Evolutionary conservation across 768 basidiomycete species (phyloP).

Genomic region (Naganishia antarctica): DNA sequence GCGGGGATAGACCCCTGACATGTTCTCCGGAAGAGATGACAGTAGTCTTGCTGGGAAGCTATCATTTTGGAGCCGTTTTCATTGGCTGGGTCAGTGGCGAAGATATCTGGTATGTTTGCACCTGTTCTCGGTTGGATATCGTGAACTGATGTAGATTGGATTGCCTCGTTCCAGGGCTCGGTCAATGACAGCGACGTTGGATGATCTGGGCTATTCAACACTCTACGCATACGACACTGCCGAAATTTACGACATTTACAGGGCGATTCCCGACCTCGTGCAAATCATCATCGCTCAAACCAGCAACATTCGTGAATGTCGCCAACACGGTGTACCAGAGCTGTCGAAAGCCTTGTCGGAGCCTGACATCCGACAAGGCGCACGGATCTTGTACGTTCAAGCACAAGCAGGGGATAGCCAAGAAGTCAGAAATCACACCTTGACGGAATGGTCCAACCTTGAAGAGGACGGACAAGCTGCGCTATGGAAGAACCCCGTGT

Average conservation of each 20-base stretch:
- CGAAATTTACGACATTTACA: slow-evolving; percentile 35
- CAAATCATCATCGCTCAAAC: slow-evolving; percentile 31
- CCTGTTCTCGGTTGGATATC: not conserved
- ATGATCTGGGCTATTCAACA: slow-evolving; percentile 33
- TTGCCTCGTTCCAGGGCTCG: slow-evolving; percentile 18
- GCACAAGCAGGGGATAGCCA: not conserved
- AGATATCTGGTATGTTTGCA: slow-evolving; percentile 18
- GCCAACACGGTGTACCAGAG: slow-evolving; percentile 1
- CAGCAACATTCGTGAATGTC: slow-evolving; percentile 24
- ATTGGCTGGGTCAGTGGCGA: slow-evolving; percentile 17
- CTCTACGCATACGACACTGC: slow-evolving; percentile 31
- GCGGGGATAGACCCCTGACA: not conserved
- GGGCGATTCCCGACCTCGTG: slow-evolving; percentile 31
- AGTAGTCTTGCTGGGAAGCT: slow-evolving; percentile 14
- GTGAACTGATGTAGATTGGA: not conserved
- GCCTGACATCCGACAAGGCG: not conserved
- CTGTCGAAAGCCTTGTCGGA: not conserved
- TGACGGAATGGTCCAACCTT: not conserved
- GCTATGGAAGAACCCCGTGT: not conserved
- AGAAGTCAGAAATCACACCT: not conserved
- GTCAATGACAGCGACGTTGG: slow-evolving; percentile 32
- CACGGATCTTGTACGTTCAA: not conserved
- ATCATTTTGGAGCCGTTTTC: slow-evolving; percentile 10
- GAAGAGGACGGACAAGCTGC: not conserved
- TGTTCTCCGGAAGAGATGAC: slow-evolving; percentile 10